Evolutionary conservation across 1,284 basidiomycete genomes (phyloP), one percentile per base, ranked within the genome.

Genomic region (Vanrija humicola): DNA sequence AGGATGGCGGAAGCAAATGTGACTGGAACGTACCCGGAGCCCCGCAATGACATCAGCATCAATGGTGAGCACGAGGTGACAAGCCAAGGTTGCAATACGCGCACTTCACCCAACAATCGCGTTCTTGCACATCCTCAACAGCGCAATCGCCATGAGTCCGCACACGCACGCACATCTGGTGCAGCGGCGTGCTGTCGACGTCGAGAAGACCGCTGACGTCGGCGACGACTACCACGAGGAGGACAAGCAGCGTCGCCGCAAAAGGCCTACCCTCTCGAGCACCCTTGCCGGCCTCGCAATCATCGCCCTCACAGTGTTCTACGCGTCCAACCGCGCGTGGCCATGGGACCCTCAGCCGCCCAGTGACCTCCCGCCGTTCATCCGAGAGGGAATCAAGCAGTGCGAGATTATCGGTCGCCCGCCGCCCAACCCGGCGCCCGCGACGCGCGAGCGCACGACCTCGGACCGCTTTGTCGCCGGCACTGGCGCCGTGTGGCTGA

Each of bases 391-490:
- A 42, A 64, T 70, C 48, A 55, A 63, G 39, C 68, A 69, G 52
- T 72, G 70, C 51, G 58, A 66, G 39, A 62, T 69, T 52, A 65
- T 70, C 40, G 15, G 49, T 5, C 47, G 64, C 21, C 56, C 66
- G 18, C 58, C 58, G 12, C 68, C 68, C 9, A 39, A 54, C 38
- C 57, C 52, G 43, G 52, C 57, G n/a, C 58, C 48, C 26, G 88
- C 87, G 66, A 67, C 74, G 49, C 18, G 44, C 6, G 68, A 75
- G 26, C 81, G 90, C 14, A 80, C 80, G 6, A 50, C 70, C 40
- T 89, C 85, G 12, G 89, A 92, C 66, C 78, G 89, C 43, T 88
- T 82, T 63, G 87, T 86, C 51, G 72, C 54, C 8, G 85, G 84
- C 5, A 86, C 86, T 0, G 80, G 80, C 42, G 76, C 84, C 2